phyloP scores from a whole-genome alignment of 1,284 basidiomycete genomes.

The Boletus smithii region DNA sequence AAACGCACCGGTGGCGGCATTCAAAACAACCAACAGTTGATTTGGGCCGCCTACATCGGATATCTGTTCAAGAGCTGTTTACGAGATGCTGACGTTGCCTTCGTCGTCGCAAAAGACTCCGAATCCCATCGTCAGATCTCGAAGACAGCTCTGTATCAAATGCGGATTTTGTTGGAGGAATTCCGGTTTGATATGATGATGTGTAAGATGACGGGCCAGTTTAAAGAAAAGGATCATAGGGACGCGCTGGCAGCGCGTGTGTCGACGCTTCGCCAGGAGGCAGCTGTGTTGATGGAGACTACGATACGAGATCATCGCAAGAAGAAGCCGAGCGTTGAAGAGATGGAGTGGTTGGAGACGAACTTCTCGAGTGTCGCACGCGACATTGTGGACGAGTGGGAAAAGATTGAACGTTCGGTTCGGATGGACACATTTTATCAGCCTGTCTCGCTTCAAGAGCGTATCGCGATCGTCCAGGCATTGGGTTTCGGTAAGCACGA shows the following conservation, averaged over 20 bases:
- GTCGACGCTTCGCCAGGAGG: neutral
- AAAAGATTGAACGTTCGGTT: constrained; percentile 32
- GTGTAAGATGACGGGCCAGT: constrained; percentile 16
- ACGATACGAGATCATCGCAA: constrained; percentile 13
- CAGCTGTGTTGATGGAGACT: constrained; percentile 8
- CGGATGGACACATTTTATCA: constrained; percentile 38
- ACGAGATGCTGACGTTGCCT: constrained; percentile 41
- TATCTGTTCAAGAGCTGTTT: constrained; percentile 44
- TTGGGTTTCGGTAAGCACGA: constrained; percentile 36
- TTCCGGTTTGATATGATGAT: constrained; percentile 34
- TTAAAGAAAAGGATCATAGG: constrained; percentile 12
- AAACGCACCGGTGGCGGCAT: constrained; percentile 4
- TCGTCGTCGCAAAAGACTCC: constrained; percentile 35
- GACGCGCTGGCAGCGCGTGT: constrained; percentile 12
- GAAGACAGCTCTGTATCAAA: constrained; percentile 36
- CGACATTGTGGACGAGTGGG: constrained; percentile 39
- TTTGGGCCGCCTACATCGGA: constrained; percentile 39
- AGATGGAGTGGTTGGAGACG: constrained; percentile 37
- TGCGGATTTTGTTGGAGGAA: constrained; percentile 37
- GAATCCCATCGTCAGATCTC: constrained; percentile 39
- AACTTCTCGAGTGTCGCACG: constrained; percentile 34
- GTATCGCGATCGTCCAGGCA: constrained; percentile 41
- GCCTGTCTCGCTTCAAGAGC: constrained; percentile 44
- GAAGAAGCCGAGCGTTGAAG: constrained; percentile 22
- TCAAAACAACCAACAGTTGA: constrained; percentile 19